Base-by-base conservation (phyloP, 208 protist species). In the Leishmania major region DNA sequence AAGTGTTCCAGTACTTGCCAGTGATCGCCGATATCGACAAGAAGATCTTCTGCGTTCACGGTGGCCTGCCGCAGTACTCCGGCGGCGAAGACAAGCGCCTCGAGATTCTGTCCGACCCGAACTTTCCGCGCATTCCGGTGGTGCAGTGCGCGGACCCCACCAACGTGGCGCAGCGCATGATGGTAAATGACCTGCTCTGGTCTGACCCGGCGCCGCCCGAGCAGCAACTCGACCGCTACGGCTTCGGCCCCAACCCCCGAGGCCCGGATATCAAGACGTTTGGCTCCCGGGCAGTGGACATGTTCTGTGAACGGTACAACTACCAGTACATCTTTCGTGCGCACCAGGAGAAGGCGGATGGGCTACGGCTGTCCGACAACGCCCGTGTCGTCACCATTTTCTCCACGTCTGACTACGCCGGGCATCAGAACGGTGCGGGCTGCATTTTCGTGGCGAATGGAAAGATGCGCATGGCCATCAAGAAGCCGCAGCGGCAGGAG, bases 31-130 rank as follows among this genome's bases (percentile, higher is more conserved):
- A 96, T 76, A 98, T 99, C 79, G 97, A 99, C 88, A 97, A 96
- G 87, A 95, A 95, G 84, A 98, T 99, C 81, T 99, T 99, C 89
- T 99, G 97, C 78, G 95, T 98, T 17, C 97, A 99, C 86, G 97
- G 95, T 40, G 97, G 97, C n/a, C 92, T 99, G n/a, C 97, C 97
- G 66, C 92, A 96, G 85, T 98, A 96, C 89, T 87, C 87, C 1
- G 95, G 95, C 15, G 95, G 95, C 64, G 93, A 96, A 51, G 95
- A 98, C 80, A 92, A 91, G 79, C 92, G 95, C 10, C 89, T 98
- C 22, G 92, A 97, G 91, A 93, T 96, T 71, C 80, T 96, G 31
- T 90, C 92, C 4, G 94, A 97, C 81, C 91, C 92, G 6, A 89
- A 89, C 37, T 98, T 98, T 84, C 95, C 95, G 0, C 90, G 95